Evolutionary conservation across 352 stramenopile species (phyloP).

Genomic region (Phytopythium litorale): DNA sequence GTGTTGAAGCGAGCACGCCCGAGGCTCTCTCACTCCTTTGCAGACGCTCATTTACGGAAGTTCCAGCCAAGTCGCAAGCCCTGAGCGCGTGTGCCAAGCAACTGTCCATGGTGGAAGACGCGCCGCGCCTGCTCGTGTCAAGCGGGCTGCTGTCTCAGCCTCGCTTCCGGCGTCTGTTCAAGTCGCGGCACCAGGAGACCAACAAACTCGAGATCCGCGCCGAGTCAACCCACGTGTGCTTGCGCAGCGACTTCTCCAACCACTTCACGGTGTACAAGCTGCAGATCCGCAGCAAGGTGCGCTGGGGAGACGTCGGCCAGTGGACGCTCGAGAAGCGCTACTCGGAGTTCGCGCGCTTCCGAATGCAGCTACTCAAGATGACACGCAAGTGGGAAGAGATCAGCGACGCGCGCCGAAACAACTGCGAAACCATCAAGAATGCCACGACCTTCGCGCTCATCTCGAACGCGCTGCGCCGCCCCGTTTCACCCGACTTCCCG

Average conservation of each 20-base stretch:
- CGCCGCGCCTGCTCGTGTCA: conserved; percentile 14
- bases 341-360: conserved; percentile 49
- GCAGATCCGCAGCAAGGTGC: conserved; percentile 36
- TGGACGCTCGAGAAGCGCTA: conserved; percentile 61
- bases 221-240: conserved; percentile 14
- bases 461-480: conserved; percentile 41
- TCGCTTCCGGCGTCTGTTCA: conserved; percentile 48
- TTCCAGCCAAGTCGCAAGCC: not conserved
- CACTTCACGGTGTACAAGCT: conserved; percentile 56
- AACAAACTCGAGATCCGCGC: conserved; percentile 47
- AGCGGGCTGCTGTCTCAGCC: conserved; percentile 33
- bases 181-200: conserved; percentile 47
- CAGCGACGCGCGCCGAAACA: conserved; percentile 12
- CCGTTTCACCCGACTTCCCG: conserved; percentile 39
- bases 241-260: conserved; percentile 12
- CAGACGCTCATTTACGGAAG: not conserved
- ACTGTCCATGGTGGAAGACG: conserved; percentile 9
- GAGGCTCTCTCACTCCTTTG: too few relatives aligned
- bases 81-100: not conserved
- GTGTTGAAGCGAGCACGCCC: not conserved
- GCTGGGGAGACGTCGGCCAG: conserved; percentile 16
- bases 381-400: conserved; percentile 40
- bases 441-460: conserved; percentile 29
- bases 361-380: conserved; percentile 27
- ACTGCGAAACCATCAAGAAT: conserved; percentile 17